Evolutionary conservation across 2,329 filamentous ascomycete genomes (phyloP).

Genomic region (Chrysoporthe puriensis): DNA sequence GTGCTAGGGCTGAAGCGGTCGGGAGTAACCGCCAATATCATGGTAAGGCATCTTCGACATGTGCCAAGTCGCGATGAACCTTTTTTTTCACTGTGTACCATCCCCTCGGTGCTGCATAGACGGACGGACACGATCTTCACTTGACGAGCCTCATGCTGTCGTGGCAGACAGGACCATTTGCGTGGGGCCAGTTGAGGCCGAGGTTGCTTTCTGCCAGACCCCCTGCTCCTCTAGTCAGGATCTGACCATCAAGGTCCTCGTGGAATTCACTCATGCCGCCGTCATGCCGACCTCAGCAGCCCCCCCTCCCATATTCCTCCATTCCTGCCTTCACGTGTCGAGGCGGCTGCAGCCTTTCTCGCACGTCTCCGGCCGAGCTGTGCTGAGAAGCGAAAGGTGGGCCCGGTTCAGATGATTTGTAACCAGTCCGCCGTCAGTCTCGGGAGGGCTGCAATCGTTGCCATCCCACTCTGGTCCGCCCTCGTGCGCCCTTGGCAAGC

Average conservation of each 20-base stretch:
- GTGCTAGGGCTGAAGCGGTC: neutral
- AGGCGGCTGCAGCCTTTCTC: too few species aligned
- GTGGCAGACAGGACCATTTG: neutral
- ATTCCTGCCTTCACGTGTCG: neutral
- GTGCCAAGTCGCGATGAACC: neutral
- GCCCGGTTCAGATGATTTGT: neutral
- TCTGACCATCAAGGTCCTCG: conserved; percentile 17
- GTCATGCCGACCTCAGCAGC: neutral
- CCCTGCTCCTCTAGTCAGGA: neutral
- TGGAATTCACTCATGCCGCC: neutral
- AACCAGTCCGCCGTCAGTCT: neutral
- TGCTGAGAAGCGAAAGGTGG: too few species aligned
- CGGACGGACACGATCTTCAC: neutral
- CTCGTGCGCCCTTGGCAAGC: neutral
- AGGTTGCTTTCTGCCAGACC: neutral
- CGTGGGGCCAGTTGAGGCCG: neutral
- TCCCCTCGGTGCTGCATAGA: neutral
- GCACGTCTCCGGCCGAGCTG: too few species aligned
- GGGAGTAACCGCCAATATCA: neutral
- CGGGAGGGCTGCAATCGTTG: too few species aligned
- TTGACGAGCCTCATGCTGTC: neutral
- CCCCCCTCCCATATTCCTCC: neutral
- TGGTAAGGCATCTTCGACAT: neutral
- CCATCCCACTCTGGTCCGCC: neutral
- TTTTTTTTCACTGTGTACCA: neutral